Percentiles rank a stretch among this genome's conserved stretches.
Conservation (phyloP, 208 protist genomes). For the Naegleria fowleri region DNA sequence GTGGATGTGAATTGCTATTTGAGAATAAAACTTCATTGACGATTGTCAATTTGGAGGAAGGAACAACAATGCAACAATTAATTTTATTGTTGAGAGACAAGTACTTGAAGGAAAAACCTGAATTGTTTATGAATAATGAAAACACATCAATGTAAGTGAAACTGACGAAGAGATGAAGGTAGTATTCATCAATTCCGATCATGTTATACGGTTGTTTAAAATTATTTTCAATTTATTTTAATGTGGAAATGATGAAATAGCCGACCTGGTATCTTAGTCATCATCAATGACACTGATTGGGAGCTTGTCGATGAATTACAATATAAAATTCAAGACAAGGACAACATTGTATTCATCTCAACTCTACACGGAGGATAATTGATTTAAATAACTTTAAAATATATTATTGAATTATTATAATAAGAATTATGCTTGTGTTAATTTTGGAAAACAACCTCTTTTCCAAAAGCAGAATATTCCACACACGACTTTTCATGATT, state of each 20-base stretch:
- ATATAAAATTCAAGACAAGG: conserved; percentile 67
- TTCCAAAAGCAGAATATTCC: no score
- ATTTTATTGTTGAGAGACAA: neutral
- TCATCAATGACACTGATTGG: conserved; percentile 83
- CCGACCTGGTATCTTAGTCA: conserved; percentile 79
- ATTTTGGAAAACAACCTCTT: no score
- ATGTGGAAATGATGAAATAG: neutral
- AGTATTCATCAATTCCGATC: no score
- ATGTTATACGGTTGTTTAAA: no score
- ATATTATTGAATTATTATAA: neutral
- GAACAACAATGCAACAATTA: neutral
- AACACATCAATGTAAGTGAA: neutral
- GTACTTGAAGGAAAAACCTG: conserved; percentile 11
- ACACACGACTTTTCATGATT: no score
- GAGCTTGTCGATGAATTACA: conserved; percentile 74
- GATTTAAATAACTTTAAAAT: neutral
- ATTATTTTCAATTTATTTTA: no score
- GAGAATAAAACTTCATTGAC: neutral
- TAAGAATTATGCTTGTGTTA: no score
- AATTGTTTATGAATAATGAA: neutral
- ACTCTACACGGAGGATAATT: conserved; percentile 82
- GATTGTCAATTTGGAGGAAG: neutral
- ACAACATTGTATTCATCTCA: conserved; percentile 81
- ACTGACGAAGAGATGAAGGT: no score
- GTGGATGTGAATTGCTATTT: conserved; percentile 28